Conservation (phyloP, 73 alveolate species). For the Paramecium pentaurelia region DNA sequence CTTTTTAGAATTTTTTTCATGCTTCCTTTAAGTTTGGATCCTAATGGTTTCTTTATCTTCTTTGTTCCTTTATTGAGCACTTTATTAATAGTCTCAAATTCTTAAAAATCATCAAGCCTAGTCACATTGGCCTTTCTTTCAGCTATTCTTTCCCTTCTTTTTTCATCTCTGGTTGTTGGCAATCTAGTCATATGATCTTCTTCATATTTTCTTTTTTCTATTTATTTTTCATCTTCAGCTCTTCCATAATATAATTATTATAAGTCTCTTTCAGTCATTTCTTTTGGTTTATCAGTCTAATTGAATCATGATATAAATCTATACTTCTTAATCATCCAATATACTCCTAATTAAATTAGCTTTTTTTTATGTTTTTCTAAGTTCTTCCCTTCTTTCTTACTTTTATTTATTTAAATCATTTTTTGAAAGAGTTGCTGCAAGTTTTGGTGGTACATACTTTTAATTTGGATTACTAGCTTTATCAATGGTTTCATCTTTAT, state of each 20-base stretch:
- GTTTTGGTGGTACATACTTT: slow-evolving; percentile 39
- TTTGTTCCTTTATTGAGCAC: background rate
- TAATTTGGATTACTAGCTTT: background rate
- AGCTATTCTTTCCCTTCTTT: slow-evolving; percentile 11
- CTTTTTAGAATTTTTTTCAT: background rate
- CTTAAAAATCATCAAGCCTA: background rate
- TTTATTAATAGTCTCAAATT: slow-evolving; percentile 17
- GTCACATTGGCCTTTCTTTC: slow-evolving; percentile 20
- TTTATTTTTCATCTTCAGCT: slow-evolving; percentile 17
- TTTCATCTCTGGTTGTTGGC: slow-evolving; percentile 23
- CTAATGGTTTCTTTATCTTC: background rate
- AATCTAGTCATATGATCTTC: slow-evolving; percentile 19
- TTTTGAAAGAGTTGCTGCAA: slow-evolving; percentile 30
- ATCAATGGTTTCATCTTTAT: background rate
- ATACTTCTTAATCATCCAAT: slow-evolving; percentile 17
- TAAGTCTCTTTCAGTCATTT: background rate
- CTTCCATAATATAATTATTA: slow-evolving; percentile 35
- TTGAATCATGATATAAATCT: background rate
- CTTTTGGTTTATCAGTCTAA: slow-evolving; percentile 40
- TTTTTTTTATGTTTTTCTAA: background rate
- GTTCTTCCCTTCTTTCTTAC: background rate
- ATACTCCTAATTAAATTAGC: background rate
- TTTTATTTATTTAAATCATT: background rate
- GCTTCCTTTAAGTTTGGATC: background rate
- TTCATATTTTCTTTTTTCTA: slow-evolving; percentile 19